Conservation (phyloP, 768 basidiomycete genomes). For the Agaricus subrufescens region DNA sequence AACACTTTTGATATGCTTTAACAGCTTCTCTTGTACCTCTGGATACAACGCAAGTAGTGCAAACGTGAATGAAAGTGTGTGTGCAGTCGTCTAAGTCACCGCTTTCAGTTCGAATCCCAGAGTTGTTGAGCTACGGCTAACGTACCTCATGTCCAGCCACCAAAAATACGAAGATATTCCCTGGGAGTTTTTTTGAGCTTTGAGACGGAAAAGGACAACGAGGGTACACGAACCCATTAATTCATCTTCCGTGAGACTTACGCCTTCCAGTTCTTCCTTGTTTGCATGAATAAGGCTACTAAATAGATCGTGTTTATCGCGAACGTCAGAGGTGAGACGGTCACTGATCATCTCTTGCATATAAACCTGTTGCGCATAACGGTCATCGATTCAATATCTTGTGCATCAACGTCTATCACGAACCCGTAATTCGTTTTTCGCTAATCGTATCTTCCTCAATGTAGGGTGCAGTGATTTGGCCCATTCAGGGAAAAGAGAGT, state of each 20-base stretch:
- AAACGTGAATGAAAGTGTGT: constrained; percentile 31
- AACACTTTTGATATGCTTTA: constrained; percentile 27
- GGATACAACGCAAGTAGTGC: constrained; percentile 35
- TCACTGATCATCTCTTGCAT: constrained; percentile 51
- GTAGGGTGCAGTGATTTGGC: constrained; percentile 25
- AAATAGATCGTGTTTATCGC: constrained; percentile 46
- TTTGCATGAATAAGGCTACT: constrained; percentile 48
- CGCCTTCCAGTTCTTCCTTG: constrained; percentile 28
- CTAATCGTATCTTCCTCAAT: constrained; percentile 23
- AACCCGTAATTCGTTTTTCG: constrained; percentile 42
- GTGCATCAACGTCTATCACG: not conserved
- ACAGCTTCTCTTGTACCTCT: constrained; percentile 31
- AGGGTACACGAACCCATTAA: constrained; percentile 26
- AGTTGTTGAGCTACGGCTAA: not conserved
- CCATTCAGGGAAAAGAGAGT: constrained; percentile 35
- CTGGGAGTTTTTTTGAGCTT: constrained; percentile 14
- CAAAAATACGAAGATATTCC: constrained; percentile 48
- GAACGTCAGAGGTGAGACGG: constrained; percentile 31
- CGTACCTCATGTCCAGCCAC: constrained; percentile 58
- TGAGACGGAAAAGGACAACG: not conserved
- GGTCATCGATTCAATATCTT: not conserved
- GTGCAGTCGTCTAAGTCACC: constrained; percentile 25
- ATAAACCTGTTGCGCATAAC: constrained; percentile 23
- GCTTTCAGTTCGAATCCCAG: not conserved
- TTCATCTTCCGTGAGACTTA: constrained; percentile 38